Percentiles rank a stretch among this genome's conserved stretches.
phyloP scores from a whole-genome alignment of 1,284 basidiomycete species.

The Papiliotrema fonsecae region DNA sequence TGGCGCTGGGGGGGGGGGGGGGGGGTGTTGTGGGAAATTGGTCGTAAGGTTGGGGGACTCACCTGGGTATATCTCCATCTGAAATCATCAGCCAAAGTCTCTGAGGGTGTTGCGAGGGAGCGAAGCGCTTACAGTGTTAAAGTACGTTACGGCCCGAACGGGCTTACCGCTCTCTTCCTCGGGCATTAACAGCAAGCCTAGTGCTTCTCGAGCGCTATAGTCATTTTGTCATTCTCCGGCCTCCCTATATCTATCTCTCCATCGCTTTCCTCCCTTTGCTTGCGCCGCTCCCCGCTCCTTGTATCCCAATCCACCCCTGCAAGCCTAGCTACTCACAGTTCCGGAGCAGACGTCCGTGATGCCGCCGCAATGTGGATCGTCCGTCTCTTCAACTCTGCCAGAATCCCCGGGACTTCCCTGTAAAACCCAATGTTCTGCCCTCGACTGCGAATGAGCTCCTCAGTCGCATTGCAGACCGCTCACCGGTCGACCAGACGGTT shows the following conservation, averaged over 20 bases:
- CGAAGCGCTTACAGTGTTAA: conserved; percentile 52
- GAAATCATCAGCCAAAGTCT: neutral
- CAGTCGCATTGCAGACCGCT: conserved; percentile 5
- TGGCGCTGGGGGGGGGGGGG: no score
- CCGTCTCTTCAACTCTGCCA: conserved; percentile 57
- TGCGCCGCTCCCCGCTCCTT: no score
- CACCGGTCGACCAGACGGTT: conserved; percentile 63
- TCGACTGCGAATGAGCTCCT: conserved; percentile 48
- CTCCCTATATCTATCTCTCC: no score
- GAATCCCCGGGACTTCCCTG: conserved; percentile 67
- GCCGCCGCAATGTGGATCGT: conserved; percentile 66
- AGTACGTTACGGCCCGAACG: conserved; percentile 60
- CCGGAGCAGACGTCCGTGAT: conserved; percentile 66
- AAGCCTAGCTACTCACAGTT: conserved; percentile 56
- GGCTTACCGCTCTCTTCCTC: conserved; percentile 47
- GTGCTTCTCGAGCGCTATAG: conserved; percentile 66
- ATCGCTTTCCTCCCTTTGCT: no score
- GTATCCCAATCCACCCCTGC: neutral
- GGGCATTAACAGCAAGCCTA: conserved; percentile 64
- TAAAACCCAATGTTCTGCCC: conserved; percentile 63
- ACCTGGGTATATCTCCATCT: conserved; percentile 80
- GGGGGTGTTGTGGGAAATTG: no score
- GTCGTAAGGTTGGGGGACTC: no score
- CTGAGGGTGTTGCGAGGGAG: neutral
- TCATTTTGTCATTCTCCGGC: conserved; percentile 6